Evolutionary conservation across 2,329 filamentous ascomycete species (phyloP).

Genomic region (Nothophaeocryptopus gaeumannii): DNA sequence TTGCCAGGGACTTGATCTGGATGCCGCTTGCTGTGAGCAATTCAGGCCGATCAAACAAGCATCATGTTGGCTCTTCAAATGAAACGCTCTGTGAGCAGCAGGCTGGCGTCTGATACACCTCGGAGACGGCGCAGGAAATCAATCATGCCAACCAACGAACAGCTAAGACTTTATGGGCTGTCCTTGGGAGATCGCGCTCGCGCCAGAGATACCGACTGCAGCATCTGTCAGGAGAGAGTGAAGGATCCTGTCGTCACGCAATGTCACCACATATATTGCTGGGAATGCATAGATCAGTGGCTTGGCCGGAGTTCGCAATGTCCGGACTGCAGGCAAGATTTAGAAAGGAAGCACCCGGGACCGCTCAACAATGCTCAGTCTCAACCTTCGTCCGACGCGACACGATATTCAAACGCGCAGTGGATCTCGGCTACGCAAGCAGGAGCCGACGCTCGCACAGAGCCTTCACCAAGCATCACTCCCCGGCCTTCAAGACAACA

Average conservation of each 20-base stretch:
- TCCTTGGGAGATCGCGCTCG: constrained; percentile 7
- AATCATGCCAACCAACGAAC: constrained; percentile 10
- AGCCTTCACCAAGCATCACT: too few relatives aligned
- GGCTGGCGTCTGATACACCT: too few relatives aligned
- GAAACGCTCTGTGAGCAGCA: too few relatives aligned
- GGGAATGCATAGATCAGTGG: constrained; percentile 15
- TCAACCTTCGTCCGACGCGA: background rate
- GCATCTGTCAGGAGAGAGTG: constrained; percentile 14
- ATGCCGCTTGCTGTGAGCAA: too few relatives aligned
- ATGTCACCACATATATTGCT: constrained; percentile 19
- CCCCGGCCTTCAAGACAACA: too few relatives aligned
- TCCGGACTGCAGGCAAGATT: constrained; percentile 8
- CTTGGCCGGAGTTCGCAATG: constrained; percentile 10
- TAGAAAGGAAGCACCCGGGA: background rate
- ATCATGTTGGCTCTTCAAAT: too few relatives aligned
- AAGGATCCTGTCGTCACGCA: constrained; percentile 13
- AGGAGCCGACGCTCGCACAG: too few relatives aligned
- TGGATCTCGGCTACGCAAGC: background rate
- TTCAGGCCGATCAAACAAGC: too few relatives aligned
- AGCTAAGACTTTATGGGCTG: constrained; percentile 13
- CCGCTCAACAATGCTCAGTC: too few relatives aligned
- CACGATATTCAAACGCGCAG: constrained; percentile 1
- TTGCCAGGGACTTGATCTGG: too few relatives aligned
- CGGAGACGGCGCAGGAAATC: too few relatives aligned
- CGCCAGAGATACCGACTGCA: constrained; percentile 11